Conservation (phyloP, 2,329 filamentous ascomycete genomes). For the Aspergillus eucalypticola region DNA sequence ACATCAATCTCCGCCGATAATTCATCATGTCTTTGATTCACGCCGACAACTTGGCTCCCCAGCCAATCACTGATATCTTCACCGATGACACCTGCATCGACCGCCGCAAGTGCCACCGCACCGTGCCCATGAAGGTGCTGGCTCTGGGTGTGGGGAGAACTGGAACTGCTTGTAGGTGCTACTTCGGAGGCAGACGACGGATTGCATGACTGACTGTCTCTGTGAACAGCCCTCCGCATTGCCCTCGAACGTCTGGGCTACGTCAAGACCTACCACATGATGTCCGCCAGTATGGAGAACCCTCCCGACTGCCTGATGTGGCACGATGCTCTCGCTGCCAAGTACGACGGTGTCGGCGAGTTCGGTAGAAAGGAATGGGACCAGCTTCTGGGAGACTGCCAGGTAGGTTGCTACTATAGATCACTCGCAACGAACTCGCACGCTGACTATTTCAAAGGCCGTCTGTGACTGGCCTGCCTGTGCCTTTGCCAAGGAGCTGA, state of each 20-base stretch:
- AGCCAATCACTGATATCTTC: constrained; percentile 50
- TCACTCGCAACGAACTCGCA: not conserved
- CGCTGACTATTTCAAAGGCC: constrained; percentile 42
- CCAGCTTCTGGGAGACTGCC: constrained; percentile 65
- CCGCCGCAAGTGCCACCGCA: constrained; percentile 63
- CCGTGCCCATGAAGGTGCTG: constrained; percentile 71
- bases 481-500: constrained; percentile 68
- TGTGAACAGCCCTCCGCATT: constrained; percentile 57
- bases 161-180: constrained; percentile 65
- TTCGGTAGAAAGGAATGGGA: constrained; percentile 71
- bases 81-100: constrained; percentile 69
- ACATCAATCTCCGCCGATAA: not conserved
- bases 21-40: constrained; percentile 37
- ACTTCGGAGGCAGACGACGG: not conserved
- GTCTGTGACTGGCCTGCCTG: constrained; percentile 70
- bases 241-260: constrained; percentile 68
- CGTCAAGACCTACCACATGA: constrained; percentile 72
- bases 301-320: constrained; percentile 68
- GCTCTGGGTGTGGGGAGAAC: constrained; percentile 69
- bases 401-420: constrained; percentile 26
- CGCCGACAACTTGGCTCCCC: constrained; percentile 41
- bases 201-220: constrained; percentile 10
- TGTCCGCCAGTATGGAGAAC: constrained; percentile 69
- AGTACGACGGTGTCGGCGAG: constrained; percentile 61
- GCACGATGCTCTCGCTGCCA: constrained; percentile 67